Percentiles rank a stretch among this genome's conserved stretches.
These are phyloP conservation scores for Phytophthora chlamydospora DNA, from an alignment of 352 stramenopile genomes.

Conservation along the genomic window DNA sequence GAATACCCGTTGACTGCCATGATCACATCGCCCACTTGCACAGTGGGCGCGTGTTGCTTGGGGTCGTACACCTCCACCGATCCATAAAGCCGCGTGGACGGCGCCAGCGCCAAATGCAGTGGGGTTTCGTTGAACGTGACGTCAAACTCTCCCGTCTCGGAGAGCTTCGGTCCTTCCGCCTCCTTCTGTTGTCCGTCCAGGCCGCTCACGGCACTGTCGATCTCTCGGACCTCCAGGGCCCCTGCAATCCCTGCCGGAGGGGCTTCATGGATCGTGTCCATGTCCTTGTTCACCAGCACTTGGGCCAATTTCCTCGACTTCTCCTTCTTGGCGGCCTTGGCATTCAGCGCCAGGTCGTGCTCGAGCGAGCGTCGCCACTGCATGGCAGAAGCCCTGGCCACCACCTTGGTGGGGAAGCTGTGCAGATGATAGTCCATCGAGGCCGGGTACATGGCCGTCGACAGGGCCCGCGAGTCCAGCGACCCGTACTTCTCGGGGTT, in stretches of 20 bases:
- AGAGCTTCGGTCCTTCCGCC: constrained; percentile 24
- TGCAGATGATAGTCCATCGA: constrained; percentile 63
- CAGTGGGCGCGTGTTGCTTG: constrained; percentile 41
- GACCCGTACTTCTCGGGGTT: constrained; percentile 65
- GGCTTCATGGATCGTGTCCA: constrained; percentile 18
- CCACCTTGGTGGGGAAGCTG: constrained; percentile 41
- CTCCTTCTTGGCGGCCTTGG: constrained; percentile 24
- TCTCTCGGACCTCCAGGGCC: constrained; percentile 24
- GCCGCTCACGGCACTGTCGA: constrained; percentile 25
- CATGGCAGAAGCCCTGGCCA: constrained; percentile 58
- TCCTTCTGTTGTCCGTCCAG: constrained; percentile 25
- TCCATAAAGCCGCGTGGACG: constrained; percentile 76
- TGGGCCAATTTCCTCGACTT: constrained; percentile 32
- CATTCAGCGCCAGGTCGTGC: constrained; percentile 59
- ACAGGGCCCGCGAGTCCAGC: constrained; percentile 64
- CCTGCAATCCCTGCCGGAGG: constrained; percentile 18
- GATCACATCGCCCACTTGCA: constrained; percentile 73
- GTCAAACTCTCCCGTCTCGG: constrained; percentile 62
- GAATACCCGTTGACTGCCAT: constrained; percentile 68
- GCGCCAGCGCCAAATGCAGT: constrained; percentile 55
- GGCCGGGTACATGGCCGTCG: constrained; percentile 76
- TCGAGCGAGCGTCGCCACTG: constrained; percentile 71
- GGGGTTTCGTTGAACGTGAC: constrained; percentile 61
- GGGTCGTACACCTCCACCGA: constrained; percentile 79
- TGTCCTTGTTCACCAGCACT: constrained; percentile 28